Base-by-base conservation (phyloP, 2,329 filamentous ascomycete genomes). In the Aspergillus niger region DNA sequence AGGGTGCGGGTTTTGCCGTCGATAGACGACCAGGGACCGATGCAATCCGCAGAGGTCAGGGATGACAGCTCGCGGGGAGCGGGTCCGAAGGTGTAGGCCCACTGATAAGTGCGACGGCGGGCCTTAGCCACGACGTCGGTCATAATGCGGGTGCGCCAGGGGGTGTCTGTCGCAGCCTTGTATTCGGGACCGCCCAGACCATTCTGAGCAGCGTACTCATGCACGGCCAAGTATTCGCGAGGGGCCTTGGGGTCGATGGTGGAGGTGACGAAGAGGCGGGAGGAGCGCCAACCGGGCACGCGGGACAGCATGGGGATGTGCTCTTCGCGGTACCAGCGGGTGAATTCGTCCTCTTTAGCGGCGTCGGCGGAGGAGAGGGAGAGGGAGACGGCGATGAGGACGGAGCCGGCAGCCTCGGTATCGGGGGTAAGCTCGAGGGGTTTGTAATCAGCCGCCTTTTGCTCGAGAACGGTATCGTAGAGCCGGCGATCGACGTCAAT, bases 21-120 rank as follows among this genome's bases (percentile, higher is more conserved):
- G 1, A 82, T 76, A 0, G 84, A 85, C 1, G 77, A 77, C 70
- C 87, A 90, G 0, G 80, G 74, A 0, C 81, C 79, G 1, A 77
- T 70, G 1, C 81, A 76, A 3, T 82, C 79, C 1, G 75, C 75
- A 0, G 84, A 79, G 1, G 71, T 62, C 20, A 91, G 76, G 5
- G 84, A 82, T 0, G 80, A 68, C 3, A 94, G 80, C 65, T 94
- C 89, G 24, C 90, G 83, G 0, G 90, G 87, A 0, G 85, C 90
- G 0, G 89, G 84, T 0, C 91, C 90, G 70, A 96, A 96, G 10
- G 89, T 87, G 74, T 95, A 93, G 74, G 91, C 91, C 63, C 93
- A 85, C 36, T 85, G 80, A 76, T 91, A 95, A 0, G 82, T 81
- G 17, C 89, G 82, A 48, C 86, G 81, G 10, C 77, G 81, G 68